Evolutionary conservation across 192 early-diverging fungal genomes (phyloP), one percentile per base, ranked within the genome.

Genomic region (Entomortierella parvispora): DNA sequence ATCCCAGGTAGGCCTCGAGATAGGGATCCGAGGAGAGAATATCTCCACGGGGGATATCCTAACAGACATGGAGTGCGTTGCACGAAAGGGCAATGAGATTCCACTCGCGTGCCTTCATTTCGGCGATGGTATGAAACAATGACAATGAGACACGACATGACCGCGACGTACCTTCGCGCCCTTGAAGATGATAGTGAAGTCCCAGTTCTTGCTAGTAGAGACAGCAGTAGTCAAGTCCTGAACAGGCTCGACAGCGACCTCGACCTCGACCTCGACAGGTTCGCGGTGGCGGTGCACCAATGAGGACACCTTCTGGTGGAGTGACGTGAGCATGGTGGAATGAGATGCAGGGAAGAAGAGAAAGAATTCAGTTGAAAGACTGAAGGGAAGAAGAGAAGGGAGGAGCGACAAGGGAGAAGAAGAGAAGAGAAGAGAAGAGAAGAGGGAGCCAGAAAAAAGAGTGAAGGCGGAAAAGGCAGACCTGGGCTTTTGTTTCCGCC

Each of bases 31-130:
- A 68, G 0, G 65, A 48, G 20, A 77, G 22, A 20, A 77, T 53
- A 54, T 77, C 74, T 9, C 74, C 74, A 3, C 67, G 45, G 31
- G 74, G 63, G 9, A 77, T 32, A 46, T 68, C 58, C 74, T 77
- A 48, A 12, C 4, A 29, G 18, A 29, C 22, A 23, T 60, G 29
- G 28, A 56, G 37, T n/a, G n/a, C n/a, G n/a, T n/a, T n/a, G n/a
- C n/a, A n/a, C n/a, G n/a, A 53, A 53, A 53, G 8, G 51, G 28
- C 3, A 4, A 31, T 53, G 28, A 53, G 51, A 29, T 18, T 29
- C 20, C 4, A 49, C 20, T 10, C 48, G 12, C 20, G 25, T 22
- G 47, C 0, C 25, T 48, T 22, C 47, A 48, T 20, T 51, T 23
- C 18, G 12, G n/a, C n/a, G 8, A 12, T 31, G 28, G n/a, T 23